Evolutionary conservation across 495 filamentous ascomycete genomes (phyloP), one percentile per base, ranked within the genome.

Genomic region (Umbilicaria muhlenbergii): DNA sequence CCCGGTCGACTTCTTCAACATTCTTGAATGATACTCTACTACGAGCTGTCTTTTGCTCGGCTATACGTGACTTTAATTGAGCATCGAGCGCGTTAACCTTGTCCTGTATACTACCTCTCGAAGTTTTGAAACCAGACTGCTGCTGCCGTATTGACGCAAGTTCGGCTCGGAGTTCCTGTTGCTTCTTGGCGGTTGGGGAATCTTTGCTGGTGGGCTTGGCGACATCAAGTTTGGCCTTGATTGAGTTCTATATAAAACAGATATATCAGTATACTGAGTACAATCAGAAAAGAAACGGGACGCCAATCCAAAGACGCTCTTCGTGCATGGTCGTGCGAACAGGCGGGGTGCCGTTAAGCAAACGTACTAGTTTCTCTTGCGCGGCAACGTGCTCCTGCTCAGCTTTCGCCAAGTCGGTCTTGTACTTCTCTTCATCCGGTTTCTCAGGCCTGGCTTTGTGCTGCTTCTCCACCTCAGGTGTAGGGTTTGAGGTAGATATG

Each of bases 1-100:
- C 75, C 16, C 67, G 68, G 59, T 96, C 86, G 39, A 96, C 64
- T 34, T 96, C 91, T 32, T 89, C 88, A 41, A 81, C 74, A 47
- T 65, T 83, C 74, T 86, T 93, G 74, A 80, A 96, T 17, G 71
- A 62, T 43, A 94, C 73, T 56, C 78, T 78, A 55, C 71, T 71
- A 36, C 79, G 75, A 28, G 83, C 83, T 46, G 68, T 70, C 70
- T 96, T 95, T 57, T 87, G 80, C 63, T 94, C 86, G 50, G 73
- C 70, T 50, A 89, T 79, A 51, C 78, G 78, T 43, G 76, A 72
- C 62, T 86, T 87, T 42, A 96, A 64, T 45, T 83, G 78, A 50
- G 80, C 76, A 48, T 95, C 89, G 34, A 92, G 69, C 31, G 71
- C 71, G 68, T 83, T 87, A 63, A 96, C 81, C 65, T 88, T 80